Base-by-base conservation (phyloP, 169 alveolate species). In the Plasmodium knowlesi region DNA sequence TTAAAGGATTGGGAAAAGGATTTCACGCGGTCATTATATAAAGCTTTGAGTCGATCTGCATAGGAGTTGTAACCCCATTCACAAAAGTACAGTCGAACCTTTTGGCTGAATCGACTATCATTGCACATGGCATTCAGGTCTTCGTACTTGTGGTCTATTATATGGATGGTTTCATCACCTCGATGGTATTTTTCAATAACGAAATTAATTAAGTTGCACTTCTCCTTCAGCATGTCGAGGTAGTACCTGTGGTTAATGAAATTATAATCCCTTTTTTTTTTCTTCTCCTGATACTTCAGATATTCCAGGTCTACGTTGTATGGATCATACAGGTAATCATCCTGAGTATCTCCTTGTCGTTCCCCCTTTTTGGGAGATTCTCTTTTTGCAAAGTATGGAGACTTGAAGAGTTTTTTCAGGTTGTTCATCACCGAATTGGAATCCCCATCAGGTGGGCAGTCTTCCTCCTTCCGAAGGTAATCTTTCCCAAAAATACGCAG, bases 61-160 rank as follows among this genome's bases (percentile, higher is more conserved):
- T 53, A 95, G 32, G 96, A 94, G 37, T 93, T 93, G 14, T 95
- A 81, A 30, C 97, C 97, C 97, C 97, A 96, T 61, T 96, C 97
- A 30, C 95, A 95, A 86, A 96, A 94, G 43, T 96, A 96, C 39
- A 95, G 72, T 19, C 96, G 67, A 10, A 93, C 92, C 67, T 92
- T 89, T 19, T 90, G 81, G 46, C 34, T 57, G 57, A 61, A 30
- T 70, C 81, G 43, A 2, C 30, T 39, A 32, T 91, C 92, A 53
- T 72, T 78, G 10, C 28, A 61, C 22, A 70, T 39, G 5, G 92
- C 92, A 78, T 80, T 79, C 53, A 85, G 81, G n/a, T 81, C 96
- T 14, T 93, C 93, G 74, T 88, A 78, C 89, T 81, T 79, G 19
- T 88, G 82, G 61, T 67, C 82, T 0, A 85, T 41, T 22, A 93